Conservation (phyloP, 106 monocot genomes). For the Dioscorea dumetorum region DNA sequence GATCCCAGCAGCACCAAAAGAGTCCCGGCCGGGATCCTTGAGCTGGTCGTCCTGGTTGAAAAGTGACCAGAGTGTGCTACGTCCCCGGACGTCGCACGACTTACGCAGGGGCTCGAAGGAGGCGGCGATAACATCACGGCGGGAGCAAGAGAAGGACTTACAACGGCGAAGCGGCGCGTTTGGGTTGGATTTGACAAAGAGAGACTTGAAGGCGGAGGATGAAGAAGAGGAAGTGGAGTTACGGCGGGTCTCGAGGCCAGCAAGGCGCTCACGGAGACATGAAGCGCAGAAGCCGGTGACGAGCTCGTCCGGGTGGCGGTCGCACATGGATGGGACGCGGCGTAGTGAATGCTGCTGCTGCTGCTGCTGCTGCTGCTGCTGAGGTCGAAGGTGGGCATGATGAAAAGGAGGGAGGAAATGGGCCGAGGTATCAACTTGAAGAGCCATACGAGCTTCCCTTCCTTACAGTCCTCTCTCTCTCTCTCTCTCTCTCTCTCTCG, state of each 20-base stretch:
- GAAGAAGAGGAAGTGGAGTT: slow-evolving; percentile 34
- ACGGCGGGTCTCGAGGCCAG: slow-evolving; percentile 46
- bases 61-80: slow-evolving; percentile 39
- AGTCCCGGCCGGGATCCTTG: background rate
- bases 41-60: slow-evolving; percentile 35
- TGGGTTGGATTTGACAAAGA: background rate
- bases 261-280: slow-evolving; percentile 76
- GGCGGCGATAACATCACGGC: slow-evolving; percentile 6
- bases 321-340: slow-evolving; percentile 26
- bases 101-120: slow-evolving; percentile 41
- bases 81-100: slow-evolving; percentile 48
- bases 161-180: slow-evolving; percentile 43
- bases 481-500: too few species aligned
- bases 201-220: background rate
- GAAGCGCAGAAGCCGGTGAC: slow-evolving; percentile 78
- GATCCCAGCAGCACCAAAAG: background rate
- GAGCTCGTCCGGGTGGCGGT: slow-evolving; percentile 45
- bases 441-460: background rate
- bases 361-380: background rate
- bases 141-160: slow-evolving; percentile 56
- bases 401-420: slow-evolving; percentile 8
- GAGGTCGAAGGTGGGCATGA: background rate
- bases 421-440: background rate
- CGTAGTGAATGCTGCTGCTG: background rate
- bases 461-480: too few species aligned